phyloP scores from a whole-genome alignment of 176 grass and related monocot genomes.

The Bothriochloa decipiens region DNA sequence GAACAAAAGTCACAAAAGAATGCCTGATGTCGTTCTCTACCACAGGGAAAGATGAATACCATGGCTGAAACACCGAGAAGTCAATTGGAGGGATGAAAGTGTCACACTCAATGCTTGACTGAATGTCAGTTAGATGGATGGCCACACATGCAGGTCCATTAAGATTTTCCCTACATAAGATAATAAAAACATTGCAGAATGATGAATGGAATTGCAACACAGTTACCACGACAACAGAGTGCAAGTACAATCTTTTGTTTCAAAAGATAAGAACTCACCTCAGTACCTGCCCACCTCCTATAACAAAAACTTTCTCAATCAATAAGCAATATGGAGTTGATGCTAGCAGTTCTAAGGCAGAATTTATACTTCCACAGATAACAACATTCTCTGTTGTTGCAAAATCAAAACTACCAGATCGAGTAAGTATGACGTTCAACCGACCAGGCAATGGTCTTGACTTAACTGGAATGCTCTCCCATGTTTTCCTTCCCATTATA shows the following conservation, averaged over 20 bases:
- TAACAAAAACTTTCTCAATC: constrained; percentile 81
- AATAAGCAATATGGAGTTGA: constrained; percentile 74
- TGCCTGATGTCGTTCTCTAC: constrained; percentile 72
- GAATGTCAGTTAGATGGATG: constrained; percentile 80
- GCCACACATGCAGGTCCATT: constrained; percentile 76
- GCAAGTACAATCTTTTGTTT: neutral
- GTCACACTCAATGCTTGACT: constrained; percentile 61
- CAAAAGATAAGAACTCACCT: constrained; percentile 52
- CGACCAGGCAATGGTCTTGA: constrained; percentile 71
- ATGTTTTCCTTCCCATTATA: constrained; percentile 90
- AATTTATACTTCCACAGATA: constrained; percentile 73
- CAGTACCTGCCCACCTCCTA: constrained; percentile 77
- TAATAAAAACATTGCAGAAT: constrained; percentile 7
- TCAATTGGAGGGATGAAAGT: constrained; percentile 74
- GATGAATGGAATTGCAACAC: constrained; percentile 7
- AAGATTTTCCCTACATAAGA: constrained; percentile 61
- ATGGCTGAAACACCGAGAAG: constrained; percentile 62
- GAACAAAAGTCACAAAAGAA: constrained; percentile 76
- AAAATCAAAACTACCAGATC: constrained; percentile 79
- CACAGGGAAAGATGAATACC: constrained; percentile 82
- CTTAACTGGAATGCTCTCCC: constrained; percentile 73
- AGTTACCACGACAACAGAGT: neutral
- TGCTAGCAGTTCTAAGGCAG: constrained; percentile 68
- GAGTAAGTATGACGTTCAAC: constrained; percentile 80
- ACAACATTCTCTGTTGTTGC: constrained; percentile 70